Evolutionary conservation across 2,329 filamentous ascomycete genomes (phyloP), one percentile per base, ranked within the genome.

Genomic region (Beauveria sp.): DNA sequence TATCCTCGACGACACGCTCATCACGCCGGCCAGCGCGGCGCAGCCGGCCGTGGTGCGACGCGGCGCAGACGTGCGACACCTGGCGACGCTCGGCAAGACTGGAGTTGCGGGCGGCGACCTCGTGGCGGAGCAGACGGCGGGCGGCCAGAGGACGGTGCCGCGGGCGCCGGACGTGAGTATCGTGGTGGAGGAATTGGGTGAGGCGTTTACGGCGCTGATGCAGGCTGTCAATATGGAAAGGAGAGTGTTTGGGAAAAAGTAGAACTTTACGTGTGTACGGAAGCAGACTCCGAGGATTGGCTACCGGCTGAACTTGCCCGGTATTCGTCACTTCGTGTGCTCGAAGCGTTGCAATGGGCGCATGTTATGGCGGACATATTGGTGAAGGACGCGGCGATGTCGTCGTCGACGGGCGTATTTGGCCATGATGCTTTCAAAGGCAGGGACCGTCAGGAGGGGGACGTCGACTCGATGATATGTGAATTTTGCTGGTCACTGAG

Each of bases 1-100:
- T 1, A 76, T 92, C 7, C 77, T 93, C 3, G 86, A 92, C 69
- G 76, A 80, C n/a, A 90, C 89, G 0, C 71, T 80, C 51, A 86
- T 93, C 63, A 89, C 87, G 1, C 88, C 90, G 0, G 79, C 75
- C 0, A 77, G 74, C 1, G 77, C 0, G 69, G 73, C 1, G 86
- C 87, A 0, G 30, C 47, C 53, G 26, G 34, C 53, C 7, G 75
- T 77, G 1, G 71, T 87, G 0, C 78, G 88, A 0, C 70, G 65
- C 8, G 84, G 84, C 16, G 78, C 74, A 40, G 81, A 85, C 20
- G 80, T 84, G 30, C 81, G 77, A 68, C 71, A 74, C 46, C 64
- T 69, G 26, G 71, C 73, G 46, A 73, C 74, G 6, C 72, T 73
- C 68, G 79, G 79, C 5, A 82, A 80, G 68, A 74, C 72, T 1